A percentile compares a stretch with the other conserved stretches of the same genome.
Evolutionary conservation across 176 grass and related monocot species (phyloP).

Genomic region (Themeda triandra): DNA sequence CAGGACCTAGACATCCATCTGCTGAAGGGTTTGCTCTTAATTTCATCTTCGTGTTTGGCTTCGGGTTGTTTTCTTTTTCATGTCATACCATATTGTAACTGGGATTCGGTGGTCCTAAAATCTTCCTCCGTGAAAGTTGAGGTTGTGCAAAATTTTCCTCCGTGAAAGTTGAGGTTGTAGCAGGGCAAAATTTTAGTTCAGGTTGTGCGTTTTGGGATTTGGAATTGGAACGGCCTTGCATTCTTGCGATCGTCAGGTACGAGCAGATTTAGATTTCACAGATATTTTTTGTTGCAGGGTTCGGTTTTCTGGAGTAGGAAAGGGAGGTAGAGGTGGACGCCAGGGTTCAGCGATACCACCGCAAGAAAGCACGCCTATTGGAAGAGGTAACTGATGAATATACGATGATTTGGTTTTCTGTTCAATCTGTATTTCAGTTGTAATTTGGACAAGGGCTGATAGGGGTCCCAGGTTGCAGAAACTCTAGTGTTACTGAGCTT

Average conservation of each 20-base stretch:
- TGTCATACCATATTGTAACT: neutral
- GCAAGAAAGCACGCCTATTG: conserved; percentile 25
- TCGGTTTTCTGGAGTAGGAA: conserved; percentile 34
- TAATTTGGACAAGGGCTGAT: neutral
- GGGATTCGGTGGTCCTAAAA: neutral
- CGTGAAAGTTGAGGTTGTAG: neutral
- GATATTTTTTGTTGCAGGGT: conserved; percentile 35
- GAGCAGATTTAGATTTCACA: neutral
- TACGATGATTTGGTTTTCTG: neutral
- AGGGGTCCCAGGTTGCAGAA: neutral
- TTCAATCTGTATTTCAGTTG: neutral
- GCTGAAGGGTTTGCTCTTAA: conserved; percentile 11
- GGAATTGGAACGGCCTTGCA: neutral
- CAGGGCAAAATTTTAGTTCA: too few species aligned
- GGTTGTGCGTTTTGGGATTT: neutral
- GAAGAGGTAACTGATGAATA: conserved; percentile 23
- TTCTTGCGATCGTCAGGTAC: neutral
- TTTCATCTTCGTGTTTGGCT: neutral
- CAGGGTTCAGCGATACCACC: neutral
- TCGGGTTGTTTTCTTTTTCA: neutral
- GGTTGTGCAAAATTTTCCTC: too few species aligned
- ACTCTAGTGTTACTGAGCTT: neutral
- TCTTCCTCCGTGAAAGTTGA: neutral
- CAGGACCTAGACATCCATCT: conserved; percentile 4
- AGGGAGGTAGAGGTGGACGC: conserved; percentile 20